Evolutionary conservation across 768 basidiomycete genomes (phyloP).

Genomic region (Phylloporus arenicola): DNA sequence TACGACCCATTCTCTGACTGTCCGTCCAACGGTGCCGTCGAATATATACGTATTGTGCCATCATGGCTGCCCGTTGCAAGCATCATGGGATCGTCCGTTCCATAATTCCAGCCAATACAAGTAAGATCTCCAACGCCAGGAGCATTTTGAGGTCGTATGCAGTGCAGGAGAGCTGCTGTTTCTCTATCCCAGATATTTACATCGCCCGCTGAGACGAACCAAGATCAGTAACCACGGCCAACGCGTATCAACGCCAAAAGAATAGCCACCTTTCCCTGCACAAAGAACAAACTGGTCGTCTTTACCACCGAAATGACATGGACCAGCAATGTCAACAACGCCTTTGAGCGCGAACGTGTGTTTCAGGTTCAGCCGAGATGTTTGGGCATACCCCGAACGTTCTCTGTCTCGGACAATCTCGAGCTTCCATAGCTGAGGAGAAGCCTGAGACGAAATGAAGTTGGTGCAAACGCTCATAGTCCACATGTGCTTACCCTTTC

Average conservation of each 20-base stretch:
- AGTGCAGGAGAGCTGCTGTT: constrained; percentile 65
- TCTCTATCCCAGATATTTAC: constrained; percentile 86
- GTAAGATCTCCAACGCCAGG: constrained; percentile 63
- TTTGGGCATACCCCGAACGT: constrained; percentile 33
- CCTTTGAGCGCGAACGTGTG: constrained; percentile 73
- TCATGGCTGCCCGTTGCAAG: constrained; percentile 77
- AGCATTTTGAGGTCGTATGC: constrained; percentile 50
- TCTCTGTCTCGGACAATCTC: constrained; percentile 52
- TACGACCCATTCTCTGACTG: constrained; percentile 24
- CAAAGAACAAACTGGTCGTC: constrained; percentile 76
- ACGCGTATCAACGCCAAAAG: background rate
- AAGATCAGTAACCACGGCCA: background rate
- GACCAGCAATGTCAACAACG: constrained; percentile 69
- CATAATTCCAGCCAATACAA: constrained; percentile 76
- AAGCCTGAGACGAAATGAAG: constrained; percentile 40
- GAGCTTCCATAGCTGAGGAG: constrained; percentile 76
- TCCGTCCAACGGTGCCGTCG: constrained; percentile 33
- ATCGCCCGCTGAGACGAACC: constrained; percentile 56
- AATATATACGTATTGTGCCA: constrained; percentile 72
- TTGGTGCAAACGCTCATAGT: constrained; percentile 11
- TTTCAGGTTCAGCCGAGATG: constrained; percentile 36
- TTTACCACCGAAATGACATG: constrained; percentile 77
- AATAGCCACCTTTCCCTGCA: constrained; percentile 58
- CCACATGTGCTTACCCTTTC: constrained; percentile 19
- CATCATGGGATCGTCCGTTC: constrained; percentile 43